Evolutionary conservation across 176 grass and related monocot species (phyloP), one percentile per base, ranked within the genome.

Genomic region (Phyllostachys edulis): DNA sequence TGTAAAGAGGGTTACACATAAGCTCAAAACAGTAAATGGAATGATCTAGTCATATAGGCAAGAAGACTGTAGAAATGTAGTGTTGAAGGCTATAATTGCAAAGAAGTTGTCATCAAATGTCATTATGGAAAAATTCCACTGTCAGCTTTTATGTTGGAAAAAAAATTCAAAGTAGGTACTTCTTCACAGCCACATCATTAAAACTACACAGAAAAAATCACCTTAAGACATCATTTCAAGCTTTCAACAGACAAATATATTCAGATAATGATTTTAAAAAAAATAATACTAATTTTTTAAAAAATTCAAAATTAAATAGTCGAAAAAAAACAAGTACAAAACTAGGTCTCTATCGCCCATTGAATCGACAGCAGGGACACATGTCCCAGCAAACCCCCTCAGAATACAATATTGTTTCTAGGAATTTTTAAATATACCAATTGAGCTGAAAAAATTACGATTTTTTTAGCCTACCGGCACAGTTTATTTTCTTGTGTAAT

Each of bases 1-100:
- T 94, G 72, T 42, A 63, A 9, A 78, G 3, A 68, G 49, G 6
- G 34, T 76, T 29, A 65, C n/a, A 78, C 65, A 59, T 16, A 47
- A 52, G 41, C 29, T 26, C 36, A 57, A 49, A 67, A 68, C 49
- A 54, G 16, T 47, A 64, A 60, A 87, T 44, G 21, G n/a, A 78
- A 39, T 49, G 49, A 27, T 27, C 21, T 76, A 51, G 5, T 29
- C 3, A 39, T 36, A 59, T 8, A 61, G 62, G 21, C 23, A 81
- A 37, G 59, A 80, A 71, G 5, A 4, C 12, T 21, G 18, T 74
- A 75, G 10, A 57, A 77, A 57, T 39, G 5, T 39, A 38, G 26
- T 38, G 3, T 4, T 76, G 2, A 57, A 57, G 20, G 39, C 13
- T 77, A 42, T 41, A 60, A 59, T 39, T 77, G 12, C 37, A 61